phyloP scores from a whole-genome alignment of 1,284 basidiomycete genomes.

The Puccinia brachypodii region DNA sequence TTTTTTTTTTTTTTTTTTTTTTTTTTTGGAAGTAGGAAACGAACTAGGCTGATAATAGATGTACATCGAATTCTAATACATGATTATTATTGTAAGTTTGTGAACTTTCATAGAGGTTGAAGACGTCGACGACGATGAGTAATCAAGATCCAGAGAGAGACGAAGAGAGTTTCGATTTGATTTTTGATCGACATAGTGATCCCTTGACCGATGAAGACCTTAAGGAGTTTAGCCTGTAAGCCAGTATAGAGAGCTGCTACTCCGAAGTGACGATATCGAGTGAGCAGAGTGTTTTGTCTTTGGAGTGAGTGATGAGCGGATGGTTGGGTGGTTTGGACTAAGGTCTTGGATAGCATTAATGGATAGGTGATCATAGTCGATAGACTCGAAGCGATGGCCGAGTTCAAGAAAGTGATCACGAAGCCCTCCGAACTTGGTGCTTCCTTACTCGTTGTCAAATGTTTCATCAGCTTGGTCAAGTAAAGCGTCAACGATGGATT shows the following conservation, averaged over 20 bases:
- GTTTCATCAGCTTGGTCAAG: constrained; percentile 56
- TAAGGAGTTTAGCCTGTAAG: constrained; percentile 76
- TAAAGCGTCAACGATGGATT: constrained; percentile 60
- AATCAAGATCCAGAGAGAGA: constrained; percentile 8
- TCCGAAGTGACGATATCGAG: constrained; percentile 52
- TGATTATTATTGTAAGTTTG: too few relatives aligned
- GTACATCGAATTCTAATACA: too few relatives aligned
- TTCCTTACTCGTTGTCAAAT: not conserved
- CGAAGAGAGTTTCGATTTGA: constrained; percentile 24
- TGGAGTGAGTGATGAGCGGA: constrained; percentile 49
- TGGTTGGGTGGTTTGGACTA: constrained; percentile 58
- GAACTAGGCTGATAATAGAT: too few relatives aligned
- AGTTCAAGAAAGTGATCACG: constrained; percentile 58
- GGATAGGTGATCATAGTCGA: constrained; percentile 53
- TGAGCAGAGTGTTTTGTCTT: constrained; percentile 50
- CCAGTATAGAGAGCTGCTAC: constrained; percentile 76
- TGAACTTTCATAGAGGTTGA: not conserved
- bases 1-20: too few relatives aligned
- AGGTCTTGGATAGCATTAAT: constrained; percentile 53
- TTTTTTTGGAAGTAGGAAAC: too few relatives aligned
- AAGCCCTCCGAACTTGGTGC: constrained; percentile 51
- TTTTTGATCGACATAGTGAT: constrained; percentile 58
- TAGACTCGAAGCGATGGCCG: constrained; percentile 59
- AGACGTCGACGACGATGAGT: not conserved
- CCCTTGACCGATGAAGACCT: constrained; percentile 67